phyloP scores from a whole-genome alignment of 306 rosid genomes.

The Abrus precatorius region DNA sequence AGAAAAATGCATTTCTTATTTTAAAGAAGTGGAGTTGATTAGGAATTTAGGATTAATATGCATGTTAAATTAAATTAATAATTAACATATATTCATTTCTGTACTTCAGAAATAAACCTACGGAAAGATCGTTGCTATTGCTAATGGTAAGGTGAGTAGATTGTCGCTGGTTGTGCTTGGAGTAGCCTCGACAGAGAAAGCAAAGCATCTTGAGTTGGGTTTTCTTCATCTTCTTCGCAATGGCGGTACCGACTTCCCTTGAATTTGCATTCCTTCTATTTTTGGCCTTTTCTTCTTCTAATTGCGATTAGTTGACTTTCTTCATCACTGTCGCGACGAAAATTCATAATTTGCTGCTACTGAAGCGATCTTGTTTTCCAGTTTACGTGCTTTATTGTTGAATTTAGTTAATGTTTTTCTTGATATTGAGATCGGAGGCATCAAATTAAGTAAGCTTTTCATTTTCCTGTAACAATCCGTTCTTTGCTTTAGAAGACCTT shows the following conservation, averaged over 20 bases:
- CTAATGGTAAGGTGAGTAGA: too few relatives aligned
- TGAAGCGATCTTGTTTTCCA: too few relatives aligned
- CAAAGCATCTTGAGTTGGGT: background rate
- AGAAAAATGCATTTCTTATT: background rate
- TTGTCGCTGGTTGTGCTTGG: too few relatives aligned
- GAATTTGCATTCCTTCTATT: background rate
- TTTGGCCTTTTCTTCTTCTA: background rate
- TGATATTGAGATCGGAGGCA: background rate
- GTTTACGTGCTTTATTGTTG: background rate
- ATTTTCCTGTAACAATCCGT: too few relatives aligned
- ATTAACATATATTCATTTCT: background rate
- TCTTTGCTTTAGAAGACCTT: background rate
- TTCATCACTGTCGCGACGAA: background rate
- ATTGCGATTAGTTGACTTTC: background rate
- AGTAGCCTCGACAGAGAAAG: background rate
- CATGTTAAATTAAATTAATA: background rate
- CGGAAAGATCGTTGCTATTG: too few relatives aligned
- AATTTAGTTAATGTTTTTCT: background rate
- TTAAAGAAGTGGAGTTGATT: background rate
- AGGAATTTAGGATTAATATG: background rate
- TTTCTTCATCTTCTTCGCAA: background rate
- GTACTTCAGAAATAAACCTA: background rate
- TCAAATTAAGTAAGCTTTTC: background rate
- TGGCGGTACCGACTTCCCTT: background rate
- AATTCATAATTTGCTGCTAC: background rate